Conservation (phyloP, 2,329 filamentous ascomycete genomes). For the Sclerotinia glacialis region DNA sequence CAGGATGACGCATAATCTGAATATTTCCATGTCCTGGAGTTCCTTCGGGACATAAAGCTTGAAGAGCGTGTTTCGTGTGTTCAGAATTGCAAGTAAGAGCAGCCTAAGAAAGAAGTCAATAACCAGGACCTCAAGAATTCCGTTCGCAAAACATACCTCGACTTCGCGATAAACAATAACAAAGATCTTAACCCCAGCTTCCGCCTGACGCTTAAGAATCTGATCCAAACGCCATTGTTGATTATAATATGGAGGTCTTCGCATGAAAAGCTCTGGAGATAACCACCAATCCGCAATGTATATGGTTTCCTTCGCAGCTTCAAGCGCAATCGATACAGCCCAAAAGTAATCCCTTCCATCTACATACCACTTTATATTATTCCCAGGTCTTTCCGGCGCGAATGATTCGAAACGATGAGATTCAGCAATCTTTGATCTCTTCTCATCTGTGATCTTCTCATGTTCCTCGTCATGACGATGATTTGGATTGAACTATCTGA, state of each 20-base stretch:
- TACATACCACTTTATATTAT: conserved; percentile 94
- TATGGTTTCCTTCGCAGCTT: conserved; percentile 85
- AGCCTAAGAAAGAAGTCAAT: conserved; percentile 52
- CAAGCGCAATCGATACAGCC: conserved; percentile 87
- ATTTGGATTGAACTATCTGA: conserved; percentile 66
- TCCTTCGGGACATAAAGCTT: conserved; percentile 76
- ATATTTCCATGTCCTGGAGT: conserved; percentile 85
- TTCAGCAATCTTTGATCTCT: conserved; percentile 68
- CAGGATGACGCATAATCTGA: conserved; percentile 81
- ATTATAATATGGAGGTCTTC: conserved; percentile 76
- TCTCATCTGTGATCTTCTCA: conserved; percentile 78
- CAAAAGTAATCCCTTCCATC: conserved; percentile 95
- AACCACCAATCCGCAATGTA: conserved; percentile 99
- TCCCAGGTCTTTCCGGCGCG: conserved; percentile 81
- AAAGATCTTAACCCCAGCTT: conserved; percentile 92
- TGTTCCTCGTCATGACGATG: conserved; percentile 94
- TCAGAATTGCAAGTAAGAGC: conserved; percentile 87
- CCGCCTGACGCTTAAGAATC: conserved; percentile 80
- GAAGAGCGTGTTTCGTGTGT: conserved; percentile 86
- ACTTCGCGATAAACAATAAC: conserved; percentile 86
- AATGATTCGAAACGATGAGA: conserved; percentile 84
- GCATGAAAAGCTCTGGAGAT: conserved; percentile 81
- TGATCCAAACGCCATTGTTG: conserved; percentile 87
- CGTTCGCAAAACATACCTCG: conserved; percentile 28
- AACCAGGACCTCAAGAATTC: conserved; percentile 3